A percentile compares a stretch with the other conserved stretches of the same genome.
Evolutionary conservation across 441 rosid genomes (phyloP).

Genomic region (Populus hybrid): DNA sequence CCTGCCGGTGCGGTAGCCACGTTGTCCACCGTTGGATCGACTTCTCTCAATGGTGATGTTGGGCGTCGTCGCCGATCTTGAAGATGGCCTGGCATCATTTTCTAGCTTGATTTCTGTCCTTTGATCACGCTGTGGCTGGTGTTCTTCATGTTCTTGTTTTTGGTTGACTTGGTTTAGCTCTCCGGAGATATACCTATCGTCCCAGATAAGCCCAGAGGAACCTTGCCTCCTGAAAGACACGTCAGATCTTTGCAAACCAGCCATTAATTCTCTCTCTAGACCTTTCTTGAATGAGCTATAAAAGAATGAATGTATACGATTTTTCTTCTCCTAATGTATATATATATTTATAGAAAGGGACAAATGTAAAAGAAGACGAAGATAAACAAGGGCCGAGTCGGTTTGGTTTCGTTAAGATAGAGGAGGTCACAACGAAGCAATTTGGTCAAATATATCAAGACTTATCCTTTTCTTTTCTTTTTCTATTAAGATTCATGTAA

Average conservation of each 20-base stretch:
- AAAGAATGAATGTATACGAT: neutral
- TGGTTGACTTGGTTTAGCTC: slow-evolving; percentile 39
- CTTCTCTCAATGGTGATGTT: slow-evolving; percentile 55
- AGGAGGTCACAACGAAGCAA: slow-evolving; percentile 9
- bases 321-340: neutral
- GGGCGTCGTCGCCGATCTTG: slow-evolving; percentile 17
- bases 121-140: slow-evolving; percentile 3
- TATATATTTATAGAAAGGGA: neutral
- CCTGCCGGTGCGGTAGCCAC: slow-evolving; percentile 65
- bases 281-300: neutral
- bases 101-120: slow-evolving; percentile 26
- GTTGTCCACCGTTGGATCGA: slow-evolving; percentile 71
- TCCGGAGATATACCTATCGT: slow-evolving; percentile 53
- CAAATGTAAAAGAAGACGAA: neutral
- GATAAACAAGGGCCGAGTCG: neutral
- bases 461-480: neutral
- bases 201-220: slow-evolving; percentile 66
- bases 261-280: slow-evolving; percentile 35
- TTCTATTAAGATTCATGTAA: neutral
- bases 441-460: slow-evolving; percentile 6
- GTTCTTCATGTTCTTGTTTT: slow-evolving; percentile 17
- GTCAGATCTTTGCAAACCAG: slow-evolving; percentile 66
- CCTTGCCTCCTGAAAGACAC: slow-evolving; percentile 64
- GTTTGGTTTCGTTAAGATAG: neutral
- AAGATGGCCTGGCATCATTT: slow-evolving; percentile 33